These are phyloP conservation scores for Tylopilus subfusipes DNA, from an alignment of 768 basidiomycete species.

Conservation along the genomic window DNA sequence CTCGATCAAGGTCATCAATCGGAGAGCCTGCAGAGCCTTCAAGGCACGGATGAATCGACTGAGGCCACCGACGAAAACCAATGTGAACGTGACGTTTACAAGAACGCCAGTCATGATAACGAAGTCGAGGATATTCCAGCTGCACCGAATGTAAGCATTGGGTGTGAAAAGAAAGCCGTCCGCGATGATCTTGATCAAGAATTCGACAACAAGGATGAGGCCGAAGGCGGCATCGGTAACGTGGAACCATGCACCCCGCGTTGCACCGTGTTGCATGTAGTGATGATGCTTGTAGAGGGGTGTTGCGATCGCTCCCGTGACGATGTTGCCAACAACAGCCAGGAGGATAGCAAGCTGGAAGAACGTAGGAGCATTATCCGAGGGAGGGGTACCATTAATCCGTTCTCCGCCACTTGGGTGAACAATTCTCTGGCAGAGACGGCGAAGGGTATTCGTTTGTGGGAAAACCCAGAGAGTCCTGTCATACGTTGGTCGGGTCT, in stretches of 20 bases:
- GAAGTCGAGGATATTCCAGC: constrained; percentile 91
- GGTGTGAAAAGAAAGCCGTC: constrained; percentile 91
- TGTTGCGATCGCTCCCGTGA: constrained; percentile 79
- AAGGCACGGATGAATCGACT: constrained; percentile 79
- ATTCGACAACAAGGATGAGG: constrained; percentile 70
- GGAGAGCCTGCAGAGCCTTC: constrained; percentile 83
- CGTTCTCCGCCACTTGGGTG: constrained; percentile 81
- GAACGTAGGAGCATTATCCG: constrained; percentile 58
- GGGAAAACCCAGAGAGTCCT: constrained; percentile 86
- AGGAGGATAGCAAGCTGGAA: constrained; percentile 76
- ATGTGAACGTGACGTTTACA: constrained; percentile 65
- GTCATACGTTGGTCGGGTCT: constrained; percentile 84
- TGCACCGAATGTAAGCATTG: constrained; percentile 85
- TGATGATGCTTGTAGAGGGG: constrained; percentile 78
- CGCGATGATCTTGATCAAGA: constrained; percentile 85
- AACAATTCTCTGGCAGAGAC: constrained; percentile 77
- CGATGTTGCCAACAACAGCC: constrained; percentile 76
- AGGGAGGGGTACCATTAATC: constrained; percentile 71
- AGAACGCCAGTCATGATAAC: constrained; percentile 75
- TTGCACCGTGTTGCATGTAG: constrained; percentile 52
- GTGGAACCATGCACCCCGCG: constrained; percentile 81
- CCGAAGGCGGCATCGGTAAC: constrained; percentile 73
- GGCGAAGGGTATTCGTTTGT: constrained; percentile 70
- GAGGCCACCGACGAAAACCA: constrained; percentile 74
- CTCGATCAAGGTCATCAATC: constrained; percentile 85